Conservation (phyloP, 768 basidiomycete species). For the Collybiopsis luxurians region DNA sequence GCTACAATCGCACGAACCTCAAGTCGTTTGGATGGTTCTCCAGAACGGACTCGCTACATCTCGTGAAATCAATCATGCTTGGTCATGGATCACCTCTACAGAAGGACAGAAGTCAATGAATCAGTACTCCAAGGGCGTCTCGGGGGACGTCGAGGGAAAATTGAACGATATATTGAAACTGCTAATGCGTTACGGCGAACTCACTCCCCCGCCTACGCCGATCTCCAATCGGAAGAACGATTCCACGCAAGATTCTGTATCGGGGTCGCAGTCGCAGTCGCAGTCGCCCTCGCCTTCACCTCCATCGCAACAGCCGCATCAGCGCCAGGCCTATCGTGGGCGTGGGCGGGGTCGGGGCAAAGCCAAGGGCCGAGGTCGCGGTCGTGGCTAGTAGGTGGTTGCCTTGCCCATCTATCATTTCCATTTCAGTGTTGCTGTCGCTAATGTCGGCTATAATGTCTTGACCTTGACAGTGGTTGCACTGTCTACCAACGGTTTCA, state of each 20-base stretch:
- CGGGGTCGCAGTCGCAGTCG: no score
- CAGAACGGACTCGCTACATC: constrained; percentile 50
- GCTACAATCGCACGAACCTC: constrained; percentile 57
- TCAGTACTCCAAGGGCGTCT: constrained; percentile 15
- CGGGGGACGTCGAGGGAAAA: constrained; percentile 29
- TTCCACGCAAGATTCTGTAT: neutral
- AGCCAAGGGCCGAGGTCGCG: constrained; percentile 22
- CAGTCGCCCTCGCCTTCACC: no score
- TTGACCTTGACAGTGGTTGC: no score
- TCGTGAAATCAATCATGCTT: constrained; percentile 49
- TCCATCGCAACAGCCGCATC: constrained; percentile 14
- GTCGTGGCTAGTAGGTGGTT: no score
- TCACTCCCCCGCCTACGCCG: constrained; percentile 42
- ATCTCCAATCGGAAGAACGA: constrained; percentile 13
- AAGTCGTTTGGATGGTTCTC: constrained; percentile 62
- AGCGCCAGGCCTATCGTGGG: constrained; percentile 39
- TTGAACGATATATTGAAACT: constrained; percentile 51
- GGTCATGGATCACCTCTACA: constrained; percentile 44
- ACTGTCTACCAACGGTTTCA: no score
- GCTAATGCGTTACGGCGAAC: constrained; percentile 48
- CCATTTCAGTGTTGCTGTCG: no score
- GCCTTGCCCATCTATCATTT: no score
- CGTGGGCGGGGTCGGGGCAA: constrained; percentile 33
- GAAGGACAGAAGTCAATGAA: constrained; percentile 22
- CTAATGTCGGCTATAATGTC: no score